Base-by-base conservation (phyloP, 768 basidiomycete species). In the Kwoniella sp. region DNA sequence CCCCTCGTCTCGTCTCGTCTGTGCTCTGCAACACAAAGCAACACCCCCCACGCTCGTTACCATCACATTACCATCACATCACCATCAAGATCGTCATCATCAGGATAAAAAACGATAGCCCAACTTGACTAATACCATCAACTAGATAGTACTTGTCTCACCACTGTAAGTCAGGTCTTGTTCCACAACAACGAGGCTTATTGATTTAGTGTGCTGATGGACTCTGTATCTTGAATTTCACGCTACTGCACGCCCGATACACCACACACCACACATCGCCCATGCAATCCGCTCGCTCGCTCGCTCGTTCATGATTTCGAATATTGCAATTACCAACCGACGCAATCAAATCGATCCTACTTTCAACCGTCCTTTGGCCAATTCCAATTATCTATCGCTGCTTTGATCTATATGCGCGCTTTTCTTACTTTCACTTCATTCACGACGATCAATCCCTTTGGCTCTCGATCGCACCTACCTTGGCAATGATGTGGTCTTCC, bases 401-500 rank as follows among this genome's bases (percentile, higher is more conserved):
- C n/a, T n/a, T n/a, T n/a, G 17, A 30, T 15, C 12, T 26, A 36
- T 26, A 22, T 56, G 29, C 55, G 22, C 40, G 36, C 55, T 46
- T 44, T 57, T 46, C 37, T 47, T 56, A 40, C 26, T 9, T 2
- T 10, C 15, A 10, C 55, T n/a, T 56, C 37, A 15, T 44, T 19
- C 40, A 57, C 44, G 44, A 57, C 55, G 40, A 57, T 57, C 55
- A 57, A 57, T 57, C 55, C 55, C 44, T 47, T 57, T 57, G 29
- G 44, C 25, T 57, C 55, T 33, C 8, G 4, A 19, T 10, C 40
- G 40, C 8, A 44, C 8, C 3, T 19, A 19, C 40, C 40, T 44
- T 19, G 40, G 8, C 40, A 44, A n/a, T n/a, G n/a, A n/a, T n/a
- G n/a, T n/a, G n/a, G n/a, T n/a, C n/a, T n/a, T n/a, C n/a, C n/a